Evolutionary conservation across 2,329 filamentous ascomycete species (phyloP).

Genomic region (Samsoniella hepiali): DNA sequence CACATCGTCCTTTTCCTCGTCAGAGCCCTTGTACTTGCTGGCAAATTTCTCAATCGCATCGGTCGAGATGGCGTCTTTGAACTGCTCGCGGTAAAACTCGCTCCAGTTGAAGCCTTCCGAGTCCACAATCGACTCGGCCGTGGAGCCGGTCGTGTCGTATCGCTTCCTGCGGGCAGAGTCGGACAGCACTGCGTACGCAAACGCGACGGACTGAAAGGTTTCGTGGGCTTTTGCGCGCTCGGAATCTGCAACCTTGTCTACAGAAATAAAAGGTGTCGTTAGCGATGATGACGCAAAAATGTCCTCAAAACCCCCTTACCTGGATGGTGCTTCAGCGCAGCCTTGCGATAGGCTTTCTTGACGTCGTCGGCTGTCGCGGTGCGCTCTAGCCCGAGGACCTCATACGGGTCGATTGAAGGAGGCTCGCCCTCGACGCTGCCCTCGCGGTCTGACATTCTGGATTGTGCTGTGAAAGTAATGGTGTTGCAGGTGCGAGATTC

Average conservation of each 20-base stretch:
- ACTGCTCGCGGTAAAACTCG: constrained; percentile 84
- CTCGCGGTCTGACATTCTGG: constrained; percentile 47
- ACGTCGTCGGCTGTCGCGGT: constrained; percentile 74
- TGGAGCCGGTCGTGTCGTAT: constrained; percentile 89
- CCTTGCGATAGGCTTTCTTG: constrained; percentile 88
- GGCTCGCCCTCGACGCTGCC: constrained; percentile 55
- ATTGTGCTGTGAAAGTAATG: constrained; percentile 2
- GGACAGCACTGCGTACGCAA: constrained; percentile 90
- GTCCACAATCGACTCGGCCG: constrained; percentile 75
- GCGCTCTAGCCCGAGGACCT: constrained; percentile 68
- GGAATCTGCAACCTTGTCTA: constrained; percentile 72
- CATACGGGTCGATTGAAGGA: constrained; percentile 72
- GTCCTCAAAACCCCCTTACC: constrained; percentile 48
- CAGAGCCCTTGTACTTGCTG: constrained; percentile 75
- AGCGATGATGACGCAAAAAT: neutral
- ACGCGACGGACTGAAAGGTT: constrained; percentile 85
- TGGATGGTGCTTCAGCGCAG: constrained; percentile 82
- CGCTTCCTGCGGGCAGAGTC: constrained; percentile 75
- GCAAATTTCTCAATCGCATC: constrained; percentile 75
- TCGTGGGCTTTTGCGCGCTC: constrained; percentile 70
- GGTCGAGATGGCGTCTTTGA: constrained; percentile 68
- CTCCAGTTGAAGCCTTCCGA: constrained; percentile 84
- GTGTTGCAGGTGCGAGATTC: constrained; percentile 11
- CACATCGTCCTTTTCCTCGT: constrained; percentile 78
- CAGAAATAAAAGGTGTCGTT: constrained; percentile 21